These are phyloP conservation scores for Oxytropis ochrocephala DNA, from an alignment of 306 rosid species.

Conservation along the genomic window DNA sequence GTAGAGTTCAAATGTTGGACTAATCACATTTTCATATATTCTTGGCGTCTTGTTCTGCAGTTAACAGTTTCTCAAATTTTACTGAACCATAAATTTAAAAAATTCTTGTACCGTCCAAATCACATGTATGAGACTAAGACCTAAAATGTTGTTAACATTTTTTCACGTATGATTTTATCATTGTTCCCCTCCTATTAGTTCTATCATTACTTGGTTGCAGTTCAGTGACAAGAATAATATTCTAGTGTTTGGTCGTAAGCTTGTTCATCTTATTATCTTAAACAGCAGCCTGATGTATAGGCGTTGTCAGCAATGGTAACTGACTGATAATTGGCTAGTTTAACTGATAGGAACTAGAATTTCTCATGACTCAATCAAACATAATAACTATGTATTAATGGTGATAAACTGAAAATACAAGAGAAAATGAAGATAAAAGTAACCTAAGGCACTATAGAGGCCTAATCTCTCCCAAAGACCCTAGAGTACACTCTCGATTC, in stretches of 20 bases:
- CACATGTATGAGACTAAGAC: background rate
- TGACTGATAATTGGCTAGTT: too few species aligned
- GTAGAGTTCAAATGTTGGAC: slow-evolving; percentile 8
- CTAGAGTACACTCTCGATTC: too few species aligned
- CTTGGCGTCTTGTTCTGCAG: background rate
- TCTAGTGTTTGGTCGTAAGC: background rate
- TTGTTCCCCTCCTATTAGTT: background rate
- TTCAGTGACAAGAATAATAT: background rate
- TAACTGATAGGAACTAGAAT: too few species aligned
- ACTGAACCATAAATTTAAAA: background rate
- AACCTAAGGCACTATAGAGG: too few species aligned
- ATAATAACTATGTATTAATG: too few species aligned
- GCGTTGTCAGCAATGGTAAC: too few species aligned
- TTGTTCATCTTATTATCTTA: background rate
- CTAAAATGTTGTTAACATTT: background rate
- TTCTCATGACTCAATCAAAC: too few species aligned
- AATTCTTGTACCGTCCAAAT: background rate
- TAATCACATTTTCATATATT: background rate
- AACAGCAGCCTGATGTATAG: background rate
- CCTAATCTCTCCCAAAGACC: too few species aligned
- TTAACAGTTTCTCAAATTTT: slow-evolving; percentile 6
- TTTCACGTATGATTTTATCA: background rate
- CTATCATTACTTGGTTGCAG: background rate
- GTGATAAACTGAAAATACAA: too few species aligned
- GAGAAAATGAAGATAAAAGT: too few species aligned